Evolutionary conservation across 2,329 filamentous ascomycete species (phyloP).

Genomic region (Diaporthe vexans): DNA sequence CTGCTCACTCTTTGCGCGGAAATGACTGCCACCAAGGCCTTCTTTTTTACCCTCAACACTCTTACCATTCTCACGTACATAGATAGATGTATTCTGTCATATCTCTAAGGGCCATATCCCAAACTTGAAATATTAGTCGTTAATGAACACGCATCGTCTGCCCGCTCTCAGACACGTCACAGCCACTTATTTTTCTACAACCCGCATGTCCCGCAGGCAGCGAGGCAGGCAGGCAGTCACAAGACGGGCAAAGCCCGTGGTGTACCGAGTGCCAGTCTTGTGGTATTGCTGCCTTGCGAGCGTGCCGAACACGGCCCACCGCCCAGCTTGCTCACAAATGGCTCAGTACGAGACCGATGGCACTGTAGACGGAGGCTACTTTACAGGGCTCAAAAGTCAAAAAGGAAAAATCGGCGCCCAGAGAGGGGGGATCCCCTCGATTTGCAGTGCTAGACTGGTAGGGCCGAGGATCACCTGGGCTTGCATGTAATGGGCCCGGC

Average conservation of each 20-base stretch:
- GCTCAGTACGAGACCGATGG: neutral
- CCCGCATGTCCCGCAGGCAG: neutral
- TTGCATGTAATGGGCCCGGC: neutral
- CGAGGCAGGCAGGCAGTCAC: neutral
- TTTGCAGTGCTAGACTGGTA: constrained; percentile 7
- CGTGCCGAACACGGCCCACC: neutral
- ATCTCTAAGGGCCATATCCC: constrained; percentile 16
- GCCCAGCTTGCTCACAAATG: constrained; percentile 2
- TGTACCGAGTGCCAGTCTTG: neutral
- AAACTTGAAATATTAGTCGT: constrained; percentile 11
- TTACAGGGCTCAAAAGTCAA: constrained; percentile 2
- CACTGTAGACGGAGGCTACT: constrained; percentile 28
- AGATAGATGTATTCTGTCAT: constrained; percentile 34
- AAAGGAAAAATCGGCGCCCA: neutral
- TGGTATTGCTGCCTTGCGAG: constrained; percentile 8
- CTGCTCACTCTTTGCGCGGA: constrained; percentile 12
- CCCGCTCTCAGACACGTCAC: neutral
- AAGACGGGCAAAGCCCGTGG: constrained; percentile 7
- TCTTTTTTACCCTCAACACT: neutral
- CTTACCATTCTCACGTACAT: constrained; percentile 26
- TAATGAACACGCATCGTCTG: constrained; percentile 4
- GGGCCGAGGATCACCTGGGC: constrained; percentile 17
- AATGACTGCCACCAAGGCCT: neutral
- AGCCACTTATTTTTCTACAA: neutral
- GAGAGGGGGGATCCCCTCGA: neutral